Evolutionary conservation across 176 grass and related monocot genomes (phyloP).

Genomic region (Musa acuminata): DNA sequence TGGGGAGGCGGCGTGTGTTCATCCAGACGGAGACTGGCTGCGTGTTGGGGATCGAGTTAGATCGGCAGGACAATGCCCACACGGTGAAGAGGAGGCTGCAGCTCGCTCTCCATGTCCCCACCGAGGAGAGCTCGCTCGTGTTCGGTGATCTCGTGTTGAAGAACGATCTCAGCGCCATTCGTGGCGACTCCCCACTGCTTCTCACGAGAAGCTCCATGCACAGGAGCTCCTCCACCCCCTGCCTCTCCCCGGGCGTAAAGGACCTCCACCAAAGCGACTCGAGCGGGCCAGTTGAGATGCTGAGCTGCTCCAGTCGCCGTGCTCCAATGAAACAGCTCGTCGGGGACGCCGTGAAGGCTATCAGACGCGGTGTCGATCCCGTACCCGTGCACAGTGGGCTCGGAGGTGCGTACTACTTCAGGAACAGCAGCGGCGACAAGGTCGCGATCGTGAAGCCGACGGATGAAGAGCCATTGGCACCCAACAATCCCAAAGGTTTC

Average conservation of each 20-base stretch:
- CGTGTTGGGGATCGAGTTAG: constrained; percentile 72
- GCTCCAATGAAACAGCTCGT: constrained; percentile 67
- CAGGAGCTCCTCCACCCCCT: constrained; percentile 77
- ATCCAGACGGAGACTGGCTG: constrained; percentile 90
- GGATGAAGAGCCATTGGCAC: constrained; percentile 94
- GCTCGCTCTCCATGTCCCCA: constrained; percentile 64
- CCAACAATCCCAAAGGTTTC: constrained; percentile 95
- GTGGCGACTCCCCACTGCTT: constrained; percentile 72
- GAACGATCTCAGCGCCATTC: constrained; percentile 76
- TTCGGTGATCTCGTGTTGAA: constrained; percentile 79
- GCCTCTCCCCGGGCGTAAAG: constrained; percentile 66
- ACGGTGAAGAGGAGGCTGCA: constrained; percentile 93
- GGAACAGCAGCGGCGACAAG: constrained; percentile 53
- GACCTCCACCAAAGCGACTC: constrained; percentile 47
- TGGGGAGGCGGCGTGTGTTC: constrained; percentile 83
- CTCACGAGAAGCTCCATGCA: constrained; percentile 77
- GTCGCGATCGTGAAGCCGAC: constrained; percentile 96
- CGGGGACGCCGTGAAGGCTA: constrained; percentile 69
- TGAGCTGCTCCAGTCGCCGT: constrained; percentile 60
- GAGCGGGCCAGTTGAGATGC: constrained; percentile 66
- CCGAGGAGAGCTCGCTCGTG: constrained; percentile 77
- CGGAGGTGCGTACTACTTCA: constrained; percentile 92
- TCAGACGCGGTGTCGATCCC: constrained; percentile 59
- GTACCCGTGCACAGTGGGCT: constrained; percentile 69
- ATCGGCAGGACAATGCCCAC: constrained; percentile 78